A percentile compares a stretch with the other conserved stretches of the same genome.
phyloP scores from a whole-genome alignment of 225 moss, liverwort and hornwort species.

The Bryum argenteum region DNA sequence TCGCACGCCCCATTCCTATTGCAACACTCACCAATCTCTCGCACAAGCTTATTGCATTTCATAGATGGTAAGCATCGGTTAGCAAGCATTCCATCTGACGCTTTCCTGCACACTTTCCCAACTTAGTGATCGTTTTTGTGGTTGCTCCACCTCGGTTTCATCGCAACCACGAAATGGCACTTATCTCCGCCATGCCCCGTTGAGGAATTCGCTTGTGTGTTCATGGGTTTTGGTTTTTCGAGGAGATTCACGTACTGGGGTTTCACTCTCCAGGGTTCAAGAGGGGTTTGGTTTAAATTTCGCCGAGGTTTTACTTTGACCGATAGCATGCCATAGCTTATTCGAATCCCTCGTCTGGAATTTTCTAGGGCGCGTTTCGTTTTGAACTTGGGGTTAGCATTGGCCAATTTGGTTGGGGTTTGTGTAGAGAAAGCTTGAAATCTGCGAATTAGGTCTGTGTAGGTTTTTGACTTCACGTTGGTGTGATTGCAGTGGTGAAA shows the following conservation, averaged over 20 bases:
- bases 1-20: constrained; percentile 3
- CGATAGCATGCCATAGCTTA: neutral
- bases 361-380: neutral
- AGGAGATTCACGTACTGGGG: constrained; percentile 19
- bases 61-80: constrained; percentile 41
- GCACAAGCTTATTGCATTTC: neutral
- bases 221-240: neutral
- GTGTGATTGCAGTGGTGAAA: constrained; percentile 39
- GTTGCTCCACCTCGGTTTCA: constrained; percentile 2
- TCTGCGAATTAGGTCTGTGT: constrained; percentile 23
- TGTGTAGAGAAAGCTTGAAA: neutral
- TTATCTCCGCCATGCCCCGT: neutral
- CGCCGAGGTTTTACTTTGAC: neutral
- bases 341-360: neutral
- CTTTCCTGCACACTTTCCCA: neutral
- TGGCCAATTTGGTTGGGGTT: constrained; percentile 19
- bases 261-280: constrained; percentile 36
- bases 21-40: neutral
- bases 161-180: constrained; percentile 6
- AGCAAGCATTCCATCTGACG: neutral
- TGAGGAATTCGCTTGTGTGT: neutral
- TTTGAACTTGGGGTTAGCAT: neutral
- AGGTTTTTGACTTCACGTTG: neutral
- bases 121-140: constrained; percentile 5
- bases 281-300: constrained; percentile 43